Percentiles rank a stretch among this genome's conserved stretches.
Conservation (phyloP, 768 basidiomycete species). For the Mycena floridula region DNA sequence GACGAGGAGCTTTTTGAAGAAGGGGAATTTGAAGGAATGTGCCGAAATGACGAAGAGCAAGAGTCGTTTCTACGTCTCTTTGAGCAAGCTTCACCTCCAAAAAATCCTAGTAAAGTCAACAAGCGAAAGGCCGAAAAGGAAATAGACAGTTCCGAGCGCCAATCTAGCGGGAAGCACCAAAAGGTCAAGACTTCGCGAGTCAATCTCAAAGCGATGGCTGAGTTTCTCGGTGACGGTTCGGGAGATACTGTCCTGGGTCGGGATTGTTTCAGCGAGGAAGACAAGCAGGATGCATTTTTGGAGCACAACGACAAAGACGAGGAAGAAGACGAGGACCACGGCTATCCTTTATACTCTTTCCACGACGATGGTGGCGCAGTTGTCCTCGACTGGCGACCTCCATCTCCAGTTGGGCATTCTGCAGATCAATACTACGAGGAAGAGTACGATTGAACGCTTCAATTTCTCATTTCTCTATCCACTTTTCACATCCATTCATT, state of each 20-base stretch:
- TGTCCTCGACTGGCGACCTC: constrained; percentile 41
- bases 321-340: background rate
- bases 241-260: constrained; percentile 13
- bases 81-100: background rate
- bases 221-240: constrained; percentile 37
- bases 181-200: constrained; percentile 30
- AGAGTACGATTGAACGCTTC: constrained; percentile 30
- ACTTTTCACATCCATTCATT: too few relatives aligned
- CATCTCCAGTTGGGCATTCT: constrained; percentile 25
- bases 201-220: constrained; percentile 50
- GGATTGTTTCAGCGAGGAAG: constrained; percentile 9
- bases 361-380: constrained; percentile 24
- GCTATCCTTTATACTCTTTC: too few relatives aligned
- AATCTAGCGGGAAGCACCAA: background rate
- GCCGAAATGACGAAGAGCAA: constrained; percentile 49
- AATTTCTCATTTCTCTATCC: too few relatives aligned
- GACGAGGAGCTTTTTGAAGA: constrained; percentile 72
- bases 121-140: constrained; percentile 1
- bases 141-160: constrained; percentile 9
- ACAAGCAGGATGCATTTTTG: constrained; percentile 5
- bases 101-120: background rate
- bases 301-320: constrained; percentile 7
- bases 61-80: constrained; percentile 11
- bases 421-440: constrained; percentile 25
- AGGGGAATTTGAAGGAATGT: constrained; percentile 59